Conservation (phyloP, 768 basidiomycete species). For the Leccinum uliginosum region DNA sequence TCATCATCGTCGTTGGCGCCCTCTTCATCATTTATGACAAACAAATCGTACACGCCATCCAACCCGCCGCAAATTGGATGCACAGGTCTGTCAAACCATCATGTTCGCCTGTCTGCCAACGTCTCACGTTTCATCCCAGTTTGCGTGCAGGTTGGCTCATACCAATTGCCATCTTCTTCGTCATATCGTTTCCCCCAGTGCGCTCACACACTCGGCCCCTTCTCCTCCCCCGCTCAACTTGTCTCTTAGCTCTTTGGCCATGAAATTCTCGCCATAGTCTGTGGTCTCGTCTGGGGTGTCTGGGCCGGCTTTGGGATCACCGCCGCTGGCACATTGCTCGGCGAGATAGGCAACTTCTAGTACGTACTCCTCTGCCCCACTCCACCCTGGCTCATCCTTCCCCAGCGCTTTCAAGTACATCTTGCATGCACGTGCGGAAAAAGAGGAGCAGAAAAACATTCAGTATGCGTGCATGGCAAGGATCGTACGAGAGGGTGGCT, state of each 20-base stretch:
- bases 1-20: conserved; percentile 45
- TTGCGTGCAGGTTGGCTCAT: conserved; percentile 65
- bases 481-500: conserved; percentile 83
- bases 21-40: conserved; percentile 62
- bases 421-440: conserved; percentile 70
- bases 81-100: conserved; percentile 28
- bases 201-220: conserved; percentile 14
- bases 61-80: conserved; percentile 45
- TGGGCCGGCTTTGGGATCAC: conserved; percentile 87
- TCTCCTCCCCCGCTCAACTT: conserved; percentile 2
- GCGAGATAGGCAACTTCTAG: conserved; percentile 88
- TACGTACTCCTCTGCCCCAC: conserved; percentile 35
- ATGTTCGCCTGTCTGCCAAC: not conserved
- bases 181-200: conserved; percentile 84
- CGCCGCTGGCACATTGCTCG: conserved; percentile 75
- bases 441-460: conserved; percentile 56
- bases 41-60: conserved; percentile 48
- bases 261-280: conserved; percentile 84
- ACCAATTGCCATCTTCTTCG: conserved; percentile 75
- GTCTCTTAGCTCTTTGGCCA: conserved; percentile 74
- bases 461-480: conserved; percentile 58
- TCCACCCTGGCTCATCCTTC: conserved; percentile 10
- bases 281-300: conserved; percentile 88
- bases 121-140: conserved; percentile 28
- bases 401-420: conserved; percentile 78